Conservation (phyloP, 176 grass and related monocot genomes). For the Panicum miliaceum region DNA sequence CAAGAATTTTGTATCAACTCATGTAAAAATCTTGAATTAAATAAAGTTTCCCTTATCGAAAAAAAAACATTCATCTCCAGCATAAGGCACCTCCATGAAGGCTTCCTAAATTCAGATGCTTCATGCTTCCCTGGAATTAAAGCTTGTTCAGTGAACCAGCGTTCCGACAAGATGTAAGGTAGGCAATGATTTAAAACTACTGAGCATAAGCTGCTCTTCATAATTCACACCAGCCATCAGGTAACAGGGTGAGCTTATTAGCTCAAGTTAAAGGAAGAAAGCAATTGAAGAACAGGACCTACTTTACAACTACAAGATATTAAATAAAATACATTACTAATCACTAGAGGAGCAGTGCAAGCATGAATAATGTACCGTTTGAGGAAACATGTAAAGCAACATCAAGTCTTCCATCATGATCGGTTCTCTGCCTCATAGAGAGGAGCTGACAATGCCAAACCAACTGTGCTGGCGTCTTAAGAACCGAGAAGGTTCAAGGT, state of each 20-base stretch:
- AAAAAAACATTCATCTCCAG: slow-evolving; percentile 32
- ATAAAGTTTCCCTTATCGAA: too few relatives aligned
- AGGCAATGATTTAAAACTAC: slow-evolving; percentile 35
- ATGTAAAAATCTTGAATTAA: too few relatives aligned
- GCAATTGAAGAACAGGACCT: background rate
- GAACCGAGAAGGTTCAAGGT: slow-evolving; percentile 38
- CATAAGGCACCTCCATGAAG: slow-evolving; percentile 18
- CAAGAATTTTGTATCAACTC: too few relatives aligned
- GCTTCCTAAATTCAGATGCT: slow-evolving; percentile 43
- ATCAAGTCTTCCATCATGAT: slow-evolving; percentile 48
- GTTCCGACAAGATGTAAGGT: slow-evolving; percentile 39
- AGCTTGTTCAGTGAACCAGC: slow-evolving; percentile 21
- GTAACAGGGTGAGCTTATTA: slow-evolving; percentile 3
- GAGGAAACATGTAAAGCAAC: slow-evolving; percentile 52
- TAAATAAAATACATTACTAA: background rate
- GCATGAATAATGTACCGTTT: slow-evolving; percentile 35
- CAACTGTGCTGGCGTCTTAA: slow-evolving; percentile 42
- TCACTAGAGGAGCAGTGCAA: background rate
- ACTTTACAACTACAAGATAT: slow-evolving; percentile 6
- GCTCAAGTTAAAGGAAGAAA: slow-evolving; percentile 27
- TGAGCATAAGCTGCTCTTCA: slow-evolving; percentile 34
- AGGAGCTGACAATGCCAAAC: slow-evolving; percentile 48
- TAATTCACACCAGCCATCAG: background rate
- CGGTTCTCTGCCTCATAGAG: slow-evolving; percentile 50
- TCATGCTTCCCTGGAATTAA: slow-evolving; percentile 25